A percentile compares a stretch with the other conserved stretches of the same genome.
Conservation (phyloP, 169 alveolate species). For the Plasmodium knowlesi region DNA sequence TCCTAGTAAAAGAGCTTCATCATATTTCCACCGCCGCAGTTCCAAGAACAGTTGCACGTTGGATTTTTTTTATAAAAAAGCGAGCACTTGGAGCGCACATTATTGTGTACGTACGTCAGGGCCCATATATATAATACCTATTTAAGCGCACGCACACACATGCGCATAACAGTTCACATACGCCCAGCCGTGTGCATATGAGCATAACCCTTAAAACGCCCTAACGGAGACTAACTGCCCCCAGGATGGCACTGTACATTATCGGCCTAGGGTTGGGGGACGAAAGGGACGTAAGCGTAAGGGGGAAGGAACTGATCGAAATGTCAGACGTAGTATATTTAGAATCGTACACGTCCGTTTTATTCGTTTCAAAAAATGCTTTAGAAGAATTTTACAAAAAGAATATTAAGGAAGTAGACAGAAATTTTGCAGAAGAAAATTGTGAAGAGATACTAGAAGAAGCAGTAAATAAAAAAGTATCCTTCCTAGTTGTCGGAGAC, state of each 20-base stretch:
- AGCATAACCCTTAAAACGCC: background rate
- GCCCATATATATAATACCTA: background rate
- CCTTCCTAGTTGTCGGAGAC: conserved; percentile 96
- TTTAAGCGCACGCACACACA: background rate
- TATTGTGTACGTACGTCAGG: background rate
- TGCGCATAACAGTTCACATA: background rate
- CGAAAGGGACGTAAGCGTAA: conserved; percentile 93
- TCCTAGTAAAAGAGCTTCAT: no score
- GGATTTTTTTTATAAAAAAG: background rate
- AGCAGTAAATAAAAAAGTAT: conserved; percentile 89
- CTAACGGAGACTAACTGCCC: background rate
- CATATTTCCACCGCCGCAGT: no score
- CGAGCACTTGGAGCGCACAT: background rate
- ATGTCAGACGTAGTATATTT: conserved; percentile 90
- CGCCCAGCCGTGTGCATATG: background rate
- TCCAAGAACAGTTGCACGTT: background rate
- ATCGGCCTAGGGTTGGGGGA: conserved; percentile 96
- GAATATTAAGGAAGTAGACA: conserved; percentile 92
- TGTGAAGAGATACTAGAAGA: conserved; percentile 91
- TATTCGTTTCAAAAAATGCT: conserved; percentile 85
- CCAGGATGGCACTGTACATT: conserved; percentile 91
- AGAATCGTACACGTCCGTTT: conserved; percentile 95
- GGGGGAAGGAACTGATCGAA: conserved; percentile 91
- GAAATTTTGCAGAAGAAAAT: conserved; percentile 94
- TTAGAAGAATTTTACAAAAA: conserved; percentile 87